A percentile compares a stretch with the other conserved stretches of the same genome.
Evolutionary conservation across 2,329 filamentous ascomycete species (phyloP).

Genomic region (Paraphoma sp.): DNA sequence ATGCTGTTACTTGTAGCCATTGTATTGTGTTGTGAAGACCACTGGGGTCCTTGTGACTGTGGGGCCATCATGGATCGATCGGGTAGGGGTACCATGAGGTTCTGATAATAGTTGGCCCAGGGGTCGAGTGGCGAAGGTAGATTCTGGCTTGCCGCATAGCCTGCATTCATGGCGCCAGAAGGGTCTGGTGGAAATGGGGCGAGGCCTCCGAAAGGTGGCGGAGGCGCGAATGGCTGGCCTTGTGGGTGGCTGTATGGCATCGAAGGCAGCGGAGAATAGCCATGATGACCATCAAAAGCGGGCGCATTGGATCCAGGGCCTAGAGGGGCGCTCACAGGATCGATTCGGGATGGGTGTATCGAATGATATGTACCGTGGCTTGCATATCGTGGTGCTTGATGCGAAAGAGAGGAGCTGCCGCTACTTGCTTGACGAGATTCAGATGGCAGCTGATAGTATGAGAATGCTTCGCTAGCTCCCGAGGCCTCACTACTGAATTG

Average conservation of each 20-base stretch:
- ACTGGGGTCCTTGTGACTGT: no score
- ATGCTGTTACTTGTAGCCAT: no score
- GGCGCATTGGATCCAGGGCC: background rate
- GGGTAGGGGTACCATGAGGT: constrained; percentile 1
- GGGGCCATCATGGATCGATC: constrained; percentile 3
- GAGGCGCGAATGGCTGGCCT: constrained; percentile 1
- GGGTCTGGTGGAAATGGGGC: background rate
- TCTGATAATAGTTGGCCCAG: constrained; percentile 24
- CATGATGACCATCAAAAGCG: background rate
- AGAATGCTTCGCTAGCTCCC: constrained; percentile 36
- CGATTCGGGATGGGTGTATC: constrained; percentile 19
- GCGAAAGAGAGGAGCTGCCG: background rate
- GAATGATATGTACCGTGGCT: constrained; percentile 31
- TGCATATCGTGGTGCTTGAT: constrained; percentile 15
- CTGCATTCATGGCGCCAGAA: constrained; percentile 17
- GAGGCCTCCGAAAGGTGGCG: background rate
- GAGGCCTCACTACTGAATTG: constrained; percentile 35
- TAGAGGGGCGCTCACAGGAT: background rate
- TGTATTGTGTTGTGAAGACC: background rate
- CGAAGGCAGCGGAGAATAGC: constrained; percentile 24
- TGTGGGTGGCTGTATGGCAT: constrained; percentile 23
- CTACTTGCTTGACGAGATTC: constrained; percentile 33
- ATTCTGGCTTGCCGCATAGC: constrained; percentile 22
- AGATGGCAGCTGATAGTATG: constrained; percentile 38
- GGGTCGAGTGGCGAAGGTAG: constrained; percentile 37